These are phyloP conservation scores for Entomortierella beljakovae DNA, from an alignment of 192 early-diverging fungal species.

Conservation along the genomic window DNA sequence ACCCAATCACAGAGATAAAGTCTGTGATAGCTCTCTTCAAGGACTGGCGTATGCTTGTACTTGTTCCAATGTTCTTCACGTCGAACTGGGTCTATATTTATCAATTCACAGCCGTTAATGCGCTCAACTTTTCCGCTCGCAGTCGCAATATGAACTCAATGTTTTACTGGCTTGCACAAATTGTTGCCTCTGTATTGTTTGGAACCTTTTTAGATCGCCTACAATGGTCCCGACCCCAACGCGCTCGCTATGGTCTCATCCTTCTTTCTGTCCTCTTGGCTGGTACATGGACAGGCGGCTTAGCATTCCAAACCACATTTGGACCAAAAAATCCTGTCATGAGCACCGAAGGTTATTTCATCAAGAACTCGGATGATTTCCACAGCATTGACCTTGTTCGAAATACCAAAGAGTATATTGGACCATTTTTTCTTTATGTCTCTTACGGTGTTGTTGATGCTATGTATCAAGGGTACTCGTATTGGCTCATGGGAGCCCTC, in stretches of 20 bases:
- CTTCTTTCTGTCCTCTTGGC: constrained; percentile 59
- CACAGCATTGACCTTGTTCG: constrained; percentile 40
- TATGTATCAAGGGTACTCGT: constrained; percentile 80
- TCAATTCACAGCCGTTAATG: constrained; percentile 73
- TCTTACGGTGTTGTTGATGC: constrained; percentile 84
- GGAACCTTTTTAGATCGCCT: constrained; percentile 72
- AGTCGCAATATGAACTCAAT: constrained; percentile 76
- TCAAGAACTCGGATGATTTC: constrained; percentile 40
- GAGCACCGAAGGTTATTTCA: neutral
- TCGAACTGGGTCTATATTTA: constrained; percentile 85
- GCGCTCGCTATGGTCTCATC: constrained; percentile 72
- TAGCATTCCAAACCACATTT: constrained; percentile 67
- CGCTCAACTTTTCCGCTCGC: constrained; percentile 69
- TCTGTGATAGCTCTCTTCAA: constrained; percentile 65
- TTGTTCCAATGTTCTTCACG: constrained; percentile 72
- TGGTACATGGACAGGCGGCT: constrained; percentile 72
- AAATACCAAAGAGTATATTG: constrained; percentile 55
- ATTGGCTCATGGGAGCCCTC: constrained; percentile 91
- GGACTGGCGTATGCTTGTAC: constrained; percentile 69
- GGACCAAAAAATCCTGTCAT: constrained; percentile 24
- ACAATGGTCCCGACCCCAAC: constrained; percentile 64
- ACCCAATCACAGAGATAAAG: constrained; percentile 59
- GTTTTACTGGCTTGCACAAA: constrained; percentile 81
- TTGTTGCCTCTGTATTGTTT: constrained; percentile 67
- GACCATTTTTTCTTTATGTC: constrained; percentile 76